Percentiles rank a stretch among this genome's conserved stretches.
Evolutionary conservation across 2,329 filamentous ascomycete species (phyloP).

Genomic region (Diaporthe destruens): DNA sequence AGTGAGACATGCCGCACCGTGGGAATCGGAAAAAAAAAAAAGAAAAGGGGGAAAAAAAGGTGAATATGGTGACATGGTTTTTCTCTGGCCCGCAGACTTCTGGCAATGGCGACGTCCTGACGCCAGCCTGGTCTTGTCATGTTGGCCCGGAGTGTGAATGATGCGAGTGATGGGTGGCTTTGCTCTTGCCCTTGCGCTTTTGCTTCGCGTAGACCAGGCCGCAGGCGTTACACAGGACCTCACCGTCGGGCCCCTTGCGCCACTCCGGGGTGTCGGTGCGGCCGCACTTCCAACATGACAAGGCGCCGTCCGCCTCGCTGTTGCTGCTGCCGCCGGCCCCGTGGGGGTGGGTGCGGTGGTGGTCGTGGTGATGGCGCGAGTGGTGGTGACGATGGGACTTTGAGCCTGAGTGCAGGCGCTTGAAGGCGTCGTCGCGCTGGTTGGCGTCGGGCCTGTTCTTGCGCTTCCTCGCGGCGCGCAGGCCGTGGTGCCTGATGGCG

Average conservation of each 20-base stretch:
- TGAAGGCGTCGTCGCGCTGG: conserved; percentile 12
- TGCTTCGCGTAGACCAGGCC: conserved; percentile 41
- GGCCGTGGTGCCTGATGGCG: conserved; percentile 39
- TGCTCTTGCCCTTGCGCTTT: conserved; percentile 37
- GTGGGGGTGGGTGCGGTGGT: not conserved
- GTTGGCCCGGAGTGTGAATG: conserved; percentile 5
- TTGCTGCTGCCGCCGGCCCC: too few species aligned
- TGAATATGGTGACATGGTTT: not conserved
- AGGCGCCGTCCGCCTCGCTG: not conserved
- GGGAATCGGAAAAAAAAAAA: not conserved
- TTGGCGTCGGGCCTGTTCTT: conserved; percentile 29
- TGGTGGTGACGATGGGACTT: conserved; percentile 23
- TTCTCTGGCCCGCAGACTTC: too few species aligned
- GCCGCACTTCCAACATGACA: conserved; percentile 39
- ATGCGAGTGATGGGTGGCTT: not conserved
- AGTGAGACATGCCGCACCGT: not conserved
- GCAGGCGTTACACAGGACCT: conserved; percentile 41
- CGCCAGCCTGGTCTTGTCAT: not conserved
- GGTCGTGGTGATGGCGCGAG: conserved; percentile 5
- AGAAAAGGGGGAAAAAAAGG: not conserved
- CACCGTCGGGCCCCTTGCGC: conserved; percentile 41
- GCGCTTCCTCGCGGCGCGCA: conserved; percentile 38
- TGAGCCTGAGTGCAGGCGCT: conserved; percentile 19
- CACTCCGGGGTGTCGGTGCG: conserved; percentile 42
- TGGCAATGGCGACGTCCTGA: not conserved